phyloP scores from a whole-genome alignment of 2,329 filamentous ascomycete species.

The Talaromyces pinophilus region DNA sequence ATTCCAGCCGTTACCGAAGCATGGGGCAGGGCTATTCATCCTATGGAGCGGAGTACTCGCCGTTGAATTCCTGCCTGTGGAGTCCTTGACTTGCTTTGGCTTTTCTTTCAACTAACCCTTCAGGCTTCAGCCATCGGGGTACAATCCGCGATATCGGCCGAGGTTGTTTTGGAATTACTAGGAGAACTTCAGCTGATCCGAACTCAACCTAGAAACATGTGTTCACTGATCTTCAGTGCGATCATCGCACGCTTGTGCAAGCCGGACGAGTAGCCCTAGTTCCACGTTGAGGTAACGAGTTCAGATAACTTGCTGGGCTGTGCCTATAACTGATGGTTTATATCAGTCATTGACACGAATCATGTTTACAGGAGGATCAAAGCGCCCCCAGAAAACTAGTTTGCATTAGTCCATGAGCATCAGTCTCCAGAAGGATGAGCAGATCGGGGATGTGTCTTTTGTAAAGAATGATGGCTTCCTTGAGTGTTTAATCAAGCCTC shows the following conservation, averaged over 20 bases:
- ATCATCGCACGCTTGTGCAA: not conserved
- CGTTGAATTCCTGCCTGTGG: not conserved
- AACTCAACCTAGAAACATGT: not conserved
- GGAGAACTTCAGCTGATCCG: not conserved
- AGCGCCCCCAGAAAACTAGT: constrained; percentile 1
- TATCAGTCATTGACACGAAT: not conserved
- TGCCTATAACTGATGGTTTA: not conserved
- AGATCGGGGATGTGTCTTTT: not conserved
- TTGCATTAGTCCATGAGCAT: constrained; percentile 5
- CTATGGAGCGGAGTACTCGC: not conserved
- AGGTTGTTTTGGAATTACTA: not conserved
- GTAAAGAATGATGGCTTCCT: not conserved
- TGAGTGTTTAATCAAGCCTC: not conserved
- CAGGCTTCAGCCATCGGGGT: not conserved
- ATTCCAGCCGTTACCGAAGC: not conserved
- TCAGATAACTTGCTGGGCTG: not conserved
- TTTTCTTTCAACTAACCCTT: not conserved
- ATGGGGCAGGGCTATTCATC: not conserved
- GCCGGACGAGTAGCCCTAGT: not conserved
- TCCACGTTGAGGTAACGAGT: not conserved
- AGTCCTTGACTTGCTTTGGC: not conserved
- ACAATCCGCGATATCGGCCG: constrained; percentile 3
- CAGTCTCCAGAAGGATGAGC: not conserved
- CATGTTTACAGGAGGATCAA: not conserved
- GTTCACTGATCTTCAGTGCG: not conserved